Percentiles rank a stretch among this genome's conserved stretches.
These are phyloP conservation scores for Cyathus striatus DNA, from an alignment of 768 basidiomycete genomes.

Conservation along the genomic window DNA sequence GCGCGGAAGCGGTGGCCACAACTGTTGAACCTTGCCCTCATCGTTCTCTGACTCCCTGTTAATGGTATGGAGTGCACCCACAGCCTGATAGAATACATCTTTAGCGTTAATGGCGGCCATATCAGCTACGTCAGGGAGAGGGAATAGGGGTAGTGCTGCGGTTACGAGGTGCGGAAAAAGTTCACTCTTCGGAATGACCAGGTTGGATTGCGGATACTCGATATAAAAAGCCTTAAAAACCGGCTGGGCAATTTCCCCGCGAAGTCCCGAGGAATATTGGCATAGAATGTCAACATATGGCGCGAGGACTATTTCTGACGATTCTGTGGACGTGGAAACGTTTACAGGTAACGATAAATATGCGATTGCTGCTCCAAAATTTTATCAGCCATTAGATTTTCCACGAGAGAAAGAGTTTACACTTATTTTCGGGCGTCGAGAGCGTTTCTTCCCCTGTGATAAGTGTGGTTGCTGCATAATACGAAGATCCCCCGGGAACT, in stretches of 20 bases:
- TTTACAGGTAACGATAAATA: no score
- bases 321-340: no score
- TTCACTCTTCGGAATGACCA: neutral
- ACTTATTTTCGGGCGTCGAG: slow-evolving; percentile 70
- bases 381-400: no score
- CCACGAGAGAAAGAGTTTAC: slow-evolving; percentile 32
- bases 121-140: slow-evolving; percentile 52
- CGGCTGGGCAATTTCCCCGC: slow-evolving; percentile 22
- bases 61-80: slow-evolving; percentile 9
- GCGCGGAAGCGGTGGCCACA: slow-evolving; percentile 35
- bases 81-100: slow-evolving; percentile 16
- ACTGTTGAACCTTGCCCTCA: slow-evolving; percentile 16
- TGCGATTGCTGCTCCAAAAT: no score
- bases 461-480: slow-evolving; percentile 54
- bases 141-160: slow-evolving; percentile 22
- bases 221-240: slow-evolving; percentile 55
- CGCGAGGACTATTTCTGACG: slow-evolving; percentile 36
- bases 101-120: slow-evolving; percentile 54
- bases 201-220: slow-evolving; percentile 25
- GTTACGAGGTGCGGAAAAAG: slow-evolving; percentile 15
- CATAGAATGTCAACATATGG: slow-evolving; percentile 57
- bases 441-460: slow-evolving; percentile 70
- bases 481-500: slow-evolving; percentile 41
- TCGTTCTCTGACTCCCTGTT: slow-evolving; percentile 6
- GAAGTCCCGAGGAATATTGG: slow-evolving; percentile 16